A percentile compares a stretch with the other conserved stretches of the same genome.
These are phyloP conservation scores for Trichosporon coremiiforme DNA, from an alignment of 1,284 basidiomycete species.

Conservation along the genomic window DNA sequence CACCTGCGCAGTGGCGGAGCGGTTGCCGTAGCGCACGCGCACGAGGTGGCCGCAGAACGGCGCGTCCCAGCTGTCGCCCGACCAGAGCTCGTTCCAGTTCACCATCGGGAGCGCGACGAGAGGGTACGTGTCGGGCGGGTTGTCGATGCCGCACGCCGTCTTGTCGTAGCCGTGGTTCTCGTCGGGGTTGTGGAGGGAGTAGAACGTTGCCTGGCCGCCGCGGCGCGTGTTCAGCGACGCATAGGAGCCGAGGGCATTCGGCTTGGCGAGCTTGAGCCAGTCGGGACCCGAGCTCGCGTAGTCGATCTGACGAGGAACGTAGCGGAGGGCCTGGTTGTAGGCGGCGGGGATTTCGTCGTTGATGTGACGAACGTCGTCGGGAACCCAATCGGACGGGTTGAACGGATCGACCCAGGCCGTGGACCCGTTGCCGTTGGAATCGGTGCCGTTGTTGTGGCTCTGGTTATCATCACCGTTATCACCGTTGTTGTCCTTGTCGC, in stretches of 20 bases:
- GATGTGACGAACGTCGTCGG: conserved; percentile 8
- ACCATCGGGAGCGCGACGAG: conserved; percentile 15
- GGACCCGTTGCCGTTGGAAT: background rate
- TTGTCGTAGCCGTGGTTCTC: conserved; percentile 24
- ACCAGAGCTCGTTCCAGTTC: conserved; percentile 15
- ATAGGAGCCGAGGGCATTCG: background rate
- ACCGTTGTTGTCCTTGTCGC: background rate
- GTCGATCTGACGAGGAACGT: conserved; percentile 1
- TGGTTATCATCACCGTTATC: background rate
- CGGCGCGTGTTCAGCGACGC: conserved; percentile 6
- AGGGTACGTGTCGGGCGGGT: conserved; percentile 16
- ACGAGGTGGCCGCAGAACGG: conserved; percentile 15
- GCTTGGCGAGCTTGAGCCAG: conserved; percentile 6
- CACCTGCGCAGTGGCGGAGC: background rate
- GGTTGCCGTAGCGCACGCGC: conserved; percentile 11
- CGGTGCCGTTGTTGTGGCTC: conserved; percentile 5
- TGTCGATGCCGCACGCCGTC: conserved; percentile 16
- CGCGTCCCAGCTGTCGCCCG: background rate
- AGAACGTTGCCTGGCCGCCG: conserved; percentile 16
- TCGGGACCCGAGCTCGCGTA: background rate
- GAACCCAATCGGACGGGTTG: conserved; percentile 10
- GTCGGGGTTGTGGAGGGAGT: conserved; percentile 20
- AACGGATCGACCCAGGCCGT: background rate
- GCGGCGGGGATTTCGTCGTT: conserved; percentile 13
- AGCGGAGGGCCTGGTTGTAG: conserved; percentile 6